Base-by-base conservation (phyloP, 257 asterid genomes). In the Jacaranda mimosifolia region DNA sequence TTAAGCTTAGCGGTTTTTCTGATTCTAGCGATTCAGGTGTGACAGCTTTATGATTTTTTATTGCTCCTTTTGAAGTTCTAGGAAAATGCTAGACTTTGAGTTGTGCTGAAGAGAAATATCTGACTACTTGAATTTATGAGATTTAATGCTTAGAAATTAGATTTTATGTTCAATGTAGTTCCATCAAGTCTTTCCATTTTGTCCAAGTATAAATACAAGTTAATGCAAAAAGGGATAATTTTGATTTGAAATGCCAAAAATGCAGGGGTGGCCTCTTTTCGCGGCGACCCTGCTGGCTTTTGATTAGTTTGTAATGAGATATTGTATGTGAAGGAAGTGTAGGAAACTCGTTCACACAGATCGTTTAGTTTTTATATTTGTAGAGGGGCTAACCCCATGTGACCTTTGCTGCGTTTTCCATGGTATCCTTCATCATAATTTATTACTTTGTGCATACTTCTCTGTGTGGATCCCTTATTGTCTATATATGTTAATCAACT, bases 341-440 rank as follows among this genome's bases (percentile, higher is more conserved):
- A 81, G 75, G 67, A 19, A 88, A 77, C 83, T 80, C 86, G 82
- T 86, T 85, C 65, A 58, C 65, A 59, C 2, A 56, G 40, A 3
- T 63, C 12, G 55, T 78, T 81, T 65, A 10, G 53, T 48, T 80
- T 70, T 75, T 52, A 36, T 49, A 38, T 45, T 48, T 77, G 8
- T n/a, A 35, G 36, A 32, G 52, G 63, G 35, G 86, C 77, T 81
- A 88, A 85, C 83, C 96, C 94, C 98, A 94, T 94, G 98, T 94
- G 97, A 94, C 77, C 85, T 78, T 86, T 42, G 80, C 88, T 86
- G 89, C 96, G 83, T 88, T 89, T 88, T 74, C 75, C 92, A 83
- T 90, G 92, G 87, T 62, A 14, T 85, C 84, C 72, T 82, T 85
- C 86, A 68, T 71, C 86, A 76, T 84, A 74, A 78, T 89, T 86